These are phyloP conservation scores for Sporothrix euskadiensis DNA, from an alignment of 2,329 filamentous ascomycete genomes.

Conservation along the genomic window DNA sequence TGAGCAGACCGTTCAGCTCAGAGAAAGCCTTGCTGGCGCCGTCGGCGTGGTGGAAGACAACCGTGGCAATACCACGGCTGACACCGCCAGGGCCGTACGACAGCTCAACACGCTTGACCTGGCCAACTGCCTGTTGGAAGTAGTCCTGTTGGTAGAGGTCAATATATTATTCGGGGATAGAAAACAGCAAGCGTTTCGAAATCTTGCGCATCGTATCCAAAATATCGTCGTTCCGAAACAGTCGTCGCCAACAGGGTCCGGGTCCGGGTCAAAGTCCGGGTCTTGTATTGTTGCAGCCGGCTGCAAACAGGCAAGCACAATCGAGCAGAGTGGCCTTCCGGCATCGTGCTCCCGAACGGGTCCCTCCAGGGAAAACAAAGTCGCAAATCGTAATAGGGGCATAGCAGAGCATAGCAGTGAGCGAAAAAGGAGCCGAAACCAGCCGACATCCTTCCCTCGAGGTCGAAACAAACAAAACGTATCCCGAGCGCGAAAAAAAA, in stretches of 20 bases:
- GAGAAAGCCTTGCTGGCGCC: slow-evolving; percentile 82
- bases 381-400: slow-evolving; percentile 2
- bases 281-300: not conserved
- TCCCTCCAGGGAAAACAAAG: not conserved
- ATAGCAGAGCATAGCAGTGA: slow-evolving; percentile 44
- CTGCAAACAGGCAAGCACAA: not conserved
- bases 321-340: slow-evolving; percentile 8
- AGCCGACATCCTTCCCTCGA: slow-evolving; percentile 5
- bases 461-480: not conserved
- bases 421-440: slow-evolving; percentile 30
- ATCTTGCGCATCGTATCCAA: slow-evolving; percentile 37
- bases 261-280: slow-evolving; percentile 2
- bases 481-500: not conserved
- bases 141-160: slow-evolving; percentile 79
- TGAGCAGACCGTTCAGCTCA: slow-evolving; percentile 82
- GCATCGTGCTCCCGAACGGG: not conserved
- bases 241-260: not conserved
- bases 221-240: slow-evolving; percentile 26
- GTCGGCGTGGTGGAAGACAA: slow-evolving; percentile 78
- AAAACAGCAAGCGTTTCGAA: slow-evolving; percentile 49
- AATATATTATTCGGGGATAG: slow-evolving; percentile 64
- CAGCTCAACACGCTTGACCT: slow-evolving; percentile 87
- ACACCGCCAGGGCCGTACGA: slow-evolving; percentile 90
- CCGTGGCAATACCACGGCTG: slow-evolving; percentile 88
- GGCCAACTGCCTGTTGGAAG: slow-evolving; percentile 82